Evolutionary conservation across 805 yeast genomes (phyloP).

Genomic region (Wickerhamiella slavikovae): DNA sequence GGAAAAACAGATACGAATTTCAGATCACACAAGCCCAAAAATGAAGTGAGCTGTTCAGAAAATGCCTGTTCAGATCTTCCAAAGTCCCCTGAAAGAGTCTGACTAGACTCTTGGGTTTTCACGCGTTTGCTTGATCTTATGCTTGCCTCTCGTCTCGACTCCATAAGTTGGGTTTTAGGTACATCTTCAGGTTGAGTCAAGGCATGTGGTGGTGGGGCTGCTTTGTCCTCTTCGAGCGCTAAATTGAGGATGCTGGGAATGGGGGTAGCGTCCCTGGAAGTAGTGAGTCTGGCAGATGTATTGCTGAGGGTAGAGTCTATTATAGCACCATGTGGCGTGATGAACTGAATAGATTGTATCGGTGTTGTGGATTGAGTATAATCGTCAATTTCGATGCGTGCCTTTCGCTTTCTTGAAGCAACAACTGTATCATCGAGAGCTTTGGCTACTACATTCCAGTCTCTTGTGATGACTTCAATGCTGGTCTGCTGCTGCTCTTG

Average conservation of each 20-base stretch:
- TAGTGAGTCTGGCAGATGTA: too few relatives aligned
- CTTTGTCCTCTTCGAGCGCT: too few relatives aligned
- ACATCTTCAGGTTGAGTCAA: too few relatives aligned
- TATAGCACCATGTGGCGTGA: slow-evolving; percentile 5
- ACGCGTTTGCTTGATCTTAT: slow-evolving; percentile 1
- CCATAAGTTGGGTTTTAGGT: too few relatives aligned
- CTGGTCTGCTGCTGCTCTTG: too few relatives aligned
- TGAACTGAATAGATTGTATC: slow-evolving; percentile 1
- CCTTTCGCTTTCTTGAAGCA: neutral
- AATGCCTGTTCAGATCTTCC: slow-evolving; percentile 1
- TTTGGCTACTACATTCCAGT: slow-evolving; percentile 2
- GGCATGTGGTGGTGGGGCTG: too few relatives aligned
- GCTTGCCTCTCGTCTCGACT: neutral
- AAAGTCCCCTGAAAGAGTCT: slow-evolving; percentile 1
- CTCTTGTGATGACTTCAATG: neutral
- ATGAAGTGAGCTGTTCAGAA: slow-evolving; percentile 2
- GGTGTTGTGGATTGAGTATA: slow-evolving; percentile 2
- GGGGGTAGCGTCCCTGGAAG: too few relatives aligned
- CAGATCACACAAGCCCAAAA: slow-evolving; percentile 1
- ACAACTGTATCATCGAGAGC: slow-evolving; percentile 2
- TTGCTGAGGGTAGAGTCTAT: too few relatives aligned
- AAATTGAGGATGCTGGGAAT: too few relatives aligned
- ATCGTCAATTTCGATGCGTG: neutral
- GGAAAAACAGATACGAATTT: slow-evolving; percentile 2
- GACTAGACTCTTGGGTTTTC: neutral